Evolutionary conservation across 352 stramenopile species (phyloP), one percentile per base, ranked within the genome.

Genomic region (Phytopythium vexans): DNA sequence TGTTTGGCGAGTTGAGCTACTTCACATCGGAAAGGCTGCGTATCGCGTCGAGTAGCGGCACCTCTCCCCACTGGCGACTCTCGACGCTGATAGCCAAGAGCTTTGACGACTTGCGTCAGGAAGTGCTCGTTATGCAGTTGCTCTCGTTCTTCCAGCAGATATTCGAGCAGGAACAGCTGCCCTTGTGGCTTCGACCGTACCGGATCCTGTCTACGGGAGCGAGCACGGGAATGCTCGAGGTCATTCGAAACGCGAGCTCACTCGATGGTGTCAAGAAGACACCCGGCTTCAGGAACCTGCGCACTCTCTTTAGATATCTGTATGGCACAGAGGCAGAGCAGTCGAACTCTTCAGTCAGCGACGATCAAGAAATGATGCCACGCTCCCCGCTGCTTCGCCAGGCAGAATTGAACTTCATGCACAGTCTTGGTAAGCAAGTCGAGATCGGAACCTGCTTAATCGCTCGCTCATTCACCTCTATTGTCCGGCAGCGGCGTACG

Each of bases 41-140:
- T n/a, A 38, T 40, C 32, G 50, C 32, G 12, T 44, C 54, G 16
- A 37, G 49, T n/a, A 49, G 51, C 36, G 36, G 16, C 1, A 68
- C 58, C 35, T 44, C 59, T 3, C 36, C 54, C 1, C 61, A 63
- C 6, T 89, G 82, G 72, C 66, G 68, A 8, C 51, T 93, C 21
- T 63, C 78, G 33, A 76, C 79, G 21, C 78, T 98, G 33, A 99
- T 99, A 70, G 87, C 98, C 33, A 99, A 93, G 79, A 98, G 91
- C 47, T 97, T 97, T 64, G 97, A 99, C 71, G 96, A 99, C 59
- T 67, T 99, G 47, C 77, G 96, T 4, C 97, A 99, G 65, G 96
- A 99, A 74, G 92, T 97, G 39, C 95, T 98, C 58, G 92, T 98
- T 5, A 97, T 99, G 87, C 95, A 99, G 66, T 75, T 99, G 15